Evolutionary conservation across 306 rosid genomes (phyloP), one percentile per base, ranked within the genome.

Genomic region (Dalbergia oliveri): DNA sequence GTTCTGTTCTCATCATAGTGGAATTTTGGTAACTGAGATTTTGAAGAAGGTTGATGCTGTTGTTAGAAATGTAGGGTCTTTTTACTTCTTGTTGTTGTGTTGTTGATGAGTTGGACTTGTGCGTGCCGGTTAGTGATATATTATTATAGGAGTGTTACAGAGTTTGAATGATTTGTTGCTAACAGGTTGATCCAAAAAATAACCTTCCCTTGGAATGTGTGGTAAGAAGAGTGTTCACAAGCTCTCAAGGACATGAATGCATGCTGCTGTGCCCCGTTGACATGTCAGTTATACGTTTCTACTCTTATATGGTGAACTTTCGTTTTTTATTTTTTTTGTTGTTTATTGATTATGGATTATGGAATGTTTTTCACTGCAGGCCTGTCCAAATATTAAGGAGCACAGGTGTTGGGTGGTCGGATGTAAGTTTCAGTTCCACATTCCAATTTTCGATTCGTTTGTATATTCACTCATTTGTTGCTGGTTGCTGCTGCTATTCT

Each of bases 221-320:
- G 45, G 77, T 91, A 77, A 91, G 97, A 83, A 94, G 99, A 87
- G 87, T 88, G 58, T 92, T 93, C 80, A 88, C 81, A 67, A 94
- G 97, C 86, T 91, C 97, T 43, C 73, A 68, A 84, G 97, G 94
- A 37, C 90, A 89, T 76, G 91, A 92, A 33, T 94, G 97, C 77
- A 79, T 91, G 97, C 80, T 94, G 84, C 90, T 94, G 11, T 94
- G 94, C 86, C 98, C 98, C 6, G 91, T 80, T 86, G 98, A 94
- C 87, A 90, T 91, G 98, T 94, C 74, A 89, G 98, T 88, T 43
- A 11, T 60, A 66, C 9, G 44, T 14, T 64, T 35, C 34, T 26
- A 4, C 15, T 9, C 15, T 57, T 31, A 15, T 34, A 60, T 47
- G 6, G 15, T 62, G 21, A 49, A 69, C 70, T 21, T 70, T 68